A percentile compares a stretch with the other conserved stretches of the same genome.
These are phyloP conservation scores for Plantago elongata DNA, from an alignment of 257 asterid genomes.

Conservation along the genomic window DNA sequence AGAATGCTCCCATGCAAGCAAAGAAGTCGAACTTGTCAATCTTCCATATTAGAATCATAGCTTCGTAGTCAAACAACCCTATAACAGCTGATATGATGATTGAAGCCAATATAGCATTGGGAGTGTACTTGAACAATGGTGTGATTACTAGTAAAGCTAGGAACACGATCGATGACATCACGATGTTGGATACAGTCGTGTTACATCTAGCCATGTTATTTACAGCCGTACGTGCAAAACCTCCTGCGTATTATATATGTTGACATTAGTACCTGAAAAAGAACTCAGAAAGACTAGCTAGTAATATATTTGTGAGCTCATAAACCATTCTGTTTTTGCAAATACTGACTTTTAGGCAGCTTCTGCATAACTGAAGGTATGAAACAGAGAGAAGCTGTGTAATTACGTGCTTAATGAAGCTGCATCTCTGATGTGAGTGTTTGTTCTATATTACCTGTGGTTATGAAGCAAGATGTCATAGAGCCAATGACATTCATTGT, in stretches of 20 bases:
- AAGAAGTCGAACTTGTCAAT: slow-evolving; percentile 88
- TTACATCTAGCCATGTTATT: slow-evolving; percentile 88
- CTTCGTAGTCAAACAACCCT: slow-evolving; percentile 80
- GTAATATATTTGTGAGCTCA: no score
- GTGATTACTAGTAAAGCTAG: slow-evolving; percentile 70
- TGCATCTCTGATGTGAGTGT: no score
- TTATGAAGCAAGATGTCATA: slow-evolving; percentile 63
- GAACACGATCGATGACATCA: slow-evolving; percentile 77
- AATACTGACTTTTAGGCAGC: background rate
- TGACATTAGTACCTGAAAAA: background rate
- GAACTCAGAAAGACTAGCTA: background rate
- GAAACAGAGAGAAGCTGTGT: background rate
- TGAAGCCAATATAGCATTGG: slow-evolving; percentile 73
- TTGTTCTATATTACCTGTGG: slow-evolving; percentile 42
- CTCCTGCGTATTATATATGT: slow-evolving; percentile 33
- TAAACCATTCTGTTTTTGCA: background rate
- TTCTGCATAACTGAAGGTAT: background rate
- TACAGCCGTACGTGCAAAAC: slow-evolving; percentile 93
- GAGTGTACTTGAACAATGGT: slow-evolving; percentile 87
- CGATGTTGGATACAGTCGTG: slow-evolving; percentile 70
- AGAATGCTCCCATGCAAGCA: slow-evolving; percentile 74
- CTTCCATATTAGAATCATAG: slow-evolving; percentile 68
- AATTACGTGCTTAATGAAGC: background rate
- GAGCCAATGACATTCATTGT: slow-evolving; percentile 72
- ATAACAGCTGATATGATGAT: slow-evolving; percentile 84